These are phyloP conservation scores for Apiospora koreana DNA, from an alignment of 2,329 filamentous ascomycete species.

Conservation along the genomic window DNA sequence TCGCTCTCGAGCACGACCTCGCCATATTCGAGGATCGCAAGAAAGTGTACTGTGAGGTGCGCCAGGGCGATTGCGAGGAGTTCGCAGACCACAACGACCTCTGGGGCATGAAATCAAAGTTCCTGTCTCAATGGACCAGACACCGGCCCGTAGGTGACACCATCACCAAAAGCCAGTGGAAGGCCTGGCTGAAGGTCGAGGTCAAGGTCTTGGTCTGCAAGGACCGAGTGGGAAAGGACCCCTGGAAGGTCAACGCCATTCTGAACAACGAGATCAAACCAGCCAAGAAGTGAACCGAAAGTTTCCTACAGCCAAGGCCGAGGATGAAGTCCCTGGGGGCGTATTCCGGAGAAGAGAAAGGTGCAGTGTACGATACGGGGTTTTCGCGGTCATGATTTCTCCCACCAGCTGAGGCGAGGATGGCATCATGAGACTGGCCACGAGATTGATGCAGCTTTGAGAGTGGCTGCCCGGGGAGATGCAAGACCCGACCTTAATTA, in stretches of 20 bases:
- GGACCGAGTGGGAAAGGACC: background rate
- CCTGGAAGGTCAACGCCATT: background rate
- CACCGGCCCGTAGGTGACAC: background rate
- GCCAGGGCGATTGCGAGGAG: background rate
- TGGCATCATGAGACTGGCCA: background rate
- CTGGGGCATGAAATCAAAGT: background rate
- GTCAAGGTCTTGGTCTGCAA: slow-evolving; percentile 6
- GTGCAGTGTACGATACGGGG: background rate
- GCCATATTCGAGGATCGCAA: slow-evolving; percentile 20
- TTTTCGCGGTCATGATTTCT: background rate
- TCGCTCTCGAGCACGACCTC: slow-evolving; percentile 15
- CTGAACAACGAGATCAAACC: background rate
- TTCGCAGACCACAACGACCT: background rate
- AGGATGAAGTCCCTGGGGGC: background rate
- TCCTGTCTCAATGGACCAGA: background rate
- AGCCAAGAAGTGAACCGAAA: background rate
- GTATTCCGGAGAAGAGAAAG: background rate
- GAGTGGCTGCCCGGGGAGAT: background rate
- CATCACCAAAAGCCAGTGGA: background rate
- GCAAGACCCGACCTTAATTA: background rate
- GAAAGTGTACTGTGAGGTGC: slow-evolving; percentile 23
- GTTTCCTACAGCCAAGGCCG: background rate
- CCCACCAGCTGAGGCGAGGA: background rate
- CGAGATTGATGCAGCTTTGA: background rate
- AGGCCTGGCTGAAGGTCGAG: background rate